Percentiles rank a stretch among this genome's conserved stretches.
These are phyloP conservation scores for Cucurbita pepo DNA, from an alignment of 306 rosid species.

Conservation along the genomic window DNA sequence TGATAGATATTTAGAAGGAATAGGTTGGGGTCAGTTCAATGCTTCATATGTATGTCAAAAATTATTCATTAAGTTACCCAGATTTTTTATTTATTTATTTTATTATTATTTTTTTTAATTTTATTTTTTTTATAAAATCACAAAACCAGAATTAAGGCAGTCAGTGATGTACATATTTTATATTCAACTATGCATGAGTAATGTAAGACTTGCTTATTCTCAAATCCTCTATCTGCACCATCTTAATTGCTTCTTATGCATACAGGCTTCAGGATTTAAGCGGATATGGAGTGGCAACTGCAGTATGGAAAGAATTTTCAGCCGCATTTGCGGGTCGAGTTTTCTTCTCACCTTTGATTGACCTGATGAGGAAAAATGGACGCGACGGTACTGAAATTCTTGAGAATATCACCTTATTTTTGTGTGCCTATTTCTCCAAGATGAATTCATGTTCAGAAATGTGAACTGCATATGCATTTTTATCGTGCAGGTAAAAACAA, in stretches of 20 bases:
- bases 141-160: neutral
- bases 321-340: conserved; percentile 51
- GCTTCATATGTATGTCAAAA: too few species aligned
- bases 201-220: neutral
- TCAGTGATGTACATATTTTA: neutral
- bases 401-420: neutral
- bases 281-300: conserved; percentile 71
- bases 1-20: too few species aligned
- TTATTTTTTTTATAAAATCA: neutral
- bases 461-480: neutral
- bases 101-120: neutral
- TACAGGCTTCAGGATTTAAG: conserved; percentile 86
- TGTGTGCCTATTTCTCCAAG: neutral
- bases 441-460: neutral
- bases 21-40: too few species aligned
- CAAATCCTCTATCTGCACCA: neutral
- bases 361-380: conserved; percentile 59
- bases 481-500: conserved; percentile 60
- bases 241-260: conserved; percentile 3
- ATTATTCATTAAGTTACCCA: too few species aligned
- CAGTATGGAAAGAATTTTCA: conserved; percentile 45
- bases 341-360: conserved; percentile 43
- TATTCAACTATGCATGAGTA: neutral
- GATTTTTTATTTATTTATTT: too few species aligned
- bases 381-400: conserved; percentile 42